Evolutionary conservation across 2,329 filamentous ascomycete species (phyloP).

Genomic region (Cladosporium sphaerospermum): DNA sequence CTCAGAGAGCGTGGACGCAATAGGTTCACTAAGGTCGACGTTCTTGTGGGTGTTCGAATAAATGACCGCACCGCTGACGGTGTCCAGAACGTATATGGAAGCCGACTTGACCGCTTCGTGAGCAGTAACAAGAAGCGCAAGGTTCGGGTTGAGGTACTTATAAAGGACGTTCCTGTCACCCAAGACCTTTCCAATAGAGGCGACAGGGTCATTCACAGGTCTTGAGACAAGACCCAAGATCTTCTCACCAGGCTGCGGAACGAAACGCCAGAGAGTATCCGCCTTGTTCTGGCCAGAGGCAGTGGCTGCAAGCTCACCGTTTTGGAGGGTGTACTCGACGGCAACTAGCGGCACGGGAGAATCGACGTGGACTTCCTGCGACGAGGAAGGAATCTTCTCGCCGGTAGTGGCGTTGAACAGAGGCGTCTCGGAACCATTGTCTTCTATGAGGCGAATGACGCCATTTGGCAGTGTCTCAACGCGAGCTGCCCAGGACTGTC

Average conservation of each 20-base stretch:
- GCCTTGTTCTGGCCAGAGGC: conserved; percentile 12
- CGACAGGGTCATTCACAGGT: conserved; percentile 75
- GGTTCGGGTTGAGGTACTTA: conserved; percentile 91
- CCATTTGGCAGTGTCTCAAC: conserved; percentile 38
- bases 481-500: conserved; percentile 52
- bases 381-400: conserved; percentile 14
- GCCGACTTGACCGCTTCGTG: conserved; percentile 54
- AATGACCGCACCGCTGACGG: conserved; percentile 75
- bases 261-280: conserved; percentile 61
- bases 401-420: conserved; percentile 29
- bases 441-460: conserved; percentile 41
- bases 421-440: neutral
- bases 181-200: conserved; percentile 89
- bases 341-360: conserved; percentile 12
- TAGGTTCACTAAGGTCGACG: conserved; percentile 66
- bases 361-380: conserved; percentile 5
- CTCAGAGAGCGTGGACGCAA: conserved; percentile 76
- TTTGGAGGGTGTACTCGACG: conserved; percentile 22
- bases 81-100: conserved; percentile 75
- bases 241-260: conserved; percentile 57
- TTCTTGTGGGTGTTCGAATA: conserved; percentile 63
- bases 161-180: conserved; percentile 90
- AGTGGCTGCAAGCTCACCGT: conserved; percentile 25
- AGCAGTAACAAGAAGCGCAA: conserved; percentile 66
- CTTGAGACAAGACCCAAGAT: conserved; percentile 63